Conservation (phyloP, 805 yeast species). For the Kodamaea fukazawae region DNA sequence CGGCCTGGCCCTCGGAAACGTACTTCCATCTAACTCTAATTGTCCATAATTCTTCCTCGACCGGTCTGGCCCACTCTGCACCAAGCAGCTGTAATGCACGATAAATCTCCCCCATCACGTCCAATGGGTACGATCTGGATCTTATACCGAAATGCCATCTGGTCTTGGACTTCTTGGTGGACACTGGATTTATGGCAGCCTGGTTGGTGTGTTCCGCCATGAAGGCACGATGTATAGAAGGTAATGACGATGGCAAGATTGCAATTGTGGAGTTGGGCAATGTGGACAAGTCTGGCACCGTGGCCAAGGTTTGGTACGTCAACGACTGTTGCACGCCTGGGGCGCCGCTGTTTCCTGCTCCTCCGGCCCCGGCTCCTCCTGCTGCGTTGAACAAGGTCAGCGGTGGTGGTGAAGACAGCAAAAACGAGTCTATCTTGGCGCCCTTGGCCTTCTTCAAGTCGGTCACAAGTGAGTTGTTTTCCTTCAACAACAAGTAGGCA, state of each 20-base stretch:
- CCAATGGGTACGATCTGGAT: constrained; percentile 92
- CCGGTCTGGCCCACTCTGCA: constrained; percentile 96
- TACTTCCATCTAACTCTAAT: constrained; percentile 93
- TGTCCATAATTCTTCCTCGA: constrained; percentile 95
- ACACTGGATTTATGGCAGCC: constrained; percentile 47
- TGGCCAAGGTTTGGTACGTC: constrained; percentile 47
- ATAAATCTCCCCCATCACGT: constrained; percentile 98
- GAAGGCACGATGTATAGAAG: constrained; percentile 89
- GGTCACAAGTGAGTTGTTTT: constrained; percentile 67
- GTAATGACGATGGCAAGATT: constrained; percentile 87
- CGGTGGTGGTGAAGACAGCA: constrained; percentile 63
- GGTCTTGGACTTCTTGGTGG: constrained; percentile 83
- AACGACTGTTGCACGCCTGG: constrained; percentile 46
- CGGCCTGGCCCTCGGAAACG: constrained; percentile 20
- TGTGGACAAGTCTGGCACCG: constrained; percentile 46
- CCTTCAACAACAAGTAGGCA: constrained; percentile 79
- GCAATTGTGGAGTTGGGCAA: constrained; percentile 82
- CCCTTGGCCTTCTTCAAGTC: constrained; percentile 55
- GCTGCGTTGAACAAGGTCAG: constrained; percentile 20
- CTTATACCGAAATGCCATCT: constrained; percentile 99
- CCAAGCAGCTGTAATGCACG: constrained; percentile 90
- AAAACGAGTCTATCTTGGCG: constrained; percentile 56
- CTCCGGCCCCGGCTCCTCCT: constrained; percentile 15
- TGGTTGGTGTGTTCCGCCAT: constrained; percentile 59
- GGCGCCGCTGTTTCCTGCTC: constrained; percentile 25